Base-by-base conservation (phyloP, 257 asterid genomes). In the Forsythia suspensa region DNA sequence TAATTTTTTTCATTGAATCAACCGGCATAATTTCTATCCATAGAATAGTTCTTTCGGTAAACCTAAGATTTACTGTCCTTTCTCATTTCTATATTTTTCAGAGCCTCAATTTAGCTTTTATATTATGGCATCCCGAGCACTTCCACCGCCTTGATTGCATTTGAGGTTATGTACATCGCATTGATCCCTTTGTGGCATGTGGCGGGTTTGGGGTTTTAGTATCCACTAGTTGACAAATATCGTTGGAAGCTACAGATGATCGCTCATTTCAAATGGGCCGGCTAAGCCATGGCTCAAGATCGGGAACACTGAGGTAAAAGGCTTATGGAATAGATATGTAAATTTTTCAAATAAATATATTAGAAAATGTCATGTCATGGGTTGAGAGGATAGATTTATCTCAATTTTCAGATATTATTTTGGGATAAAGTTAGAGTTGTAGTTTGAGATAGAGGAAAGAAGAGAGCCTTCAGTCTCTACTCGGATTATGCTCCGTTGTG, bases 251-350 rank as follows among this genome's bases (percentile, higher is more conserved):
- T 46, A 94, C 94, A 70, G 92, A n/a, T 88, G 0, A 94, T 92
- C n/a, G 69, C 90, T 81, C 98, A 94, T 84, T 94, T 90, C 80
- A n/a, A 94, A 94, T 24, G 98, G 98, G 71, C 94, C 98, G 8
- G 98, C 95, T 52, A 94, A 94, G 86, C 98, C 98, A 10, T 94
- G 98, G 98, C 93, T 92, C 24, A 96, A 86, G 78, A 88, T 92
- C 6, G 91, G 86, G 38, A 75, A 83, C 81, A 77, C 93, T 15
- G 90, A 85, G 87, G 80, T 90, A 79, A 86, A 90, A 71, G 75
- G 86, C 38, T 77, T 92, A 73, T 94, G 98, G 98, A 81, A 72
- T 79, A 81, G 80, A 81, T 91, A 94, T 85, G 82, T 94, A 82
- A 90, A 94, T 87, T 71, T 85, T 75, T 90, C 98, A 57, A 92